phyloP scores from a whole-genome alignment of 2,329 filamentous ascomycete species.

The Dactylellina parvicollis region DNA sequence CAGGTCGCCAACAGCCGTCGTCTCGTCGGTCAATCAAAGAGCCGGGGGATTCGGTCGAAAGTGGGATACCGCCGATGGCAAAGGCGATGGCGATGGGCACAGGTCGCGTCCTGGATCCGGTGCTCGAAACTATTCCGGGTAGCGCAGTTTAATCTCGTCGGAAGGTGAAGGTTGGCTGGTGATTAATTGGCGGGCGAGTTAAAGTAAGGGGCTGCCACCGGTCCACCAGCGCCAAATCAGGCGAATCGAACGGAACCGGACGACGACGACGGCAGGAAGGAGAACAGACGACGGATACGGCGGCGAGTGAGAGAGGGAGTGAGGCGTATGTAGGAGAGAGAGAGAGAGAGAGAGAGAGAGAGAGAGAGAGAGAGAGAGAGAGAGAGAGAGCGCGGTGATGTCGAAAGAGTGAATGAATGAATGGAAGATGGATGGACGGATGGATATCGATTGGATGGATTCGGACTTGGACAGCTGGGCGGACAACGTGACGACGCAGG shows the following conservation, averaged over 20 bases:
- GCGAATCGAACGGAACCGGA: conserved; percentile 28
- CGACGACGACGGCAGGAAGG: background rate
- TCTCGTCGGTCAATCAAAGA: background rate
- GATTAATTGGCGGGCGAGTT: conserved; percentile 31
- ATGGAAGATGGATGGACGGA: too few relatives aligned
- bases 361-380: background rate
- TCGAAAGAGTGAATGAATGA: too few relatives aligned
- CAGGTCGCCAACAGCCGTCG: conserved; percentile 1
- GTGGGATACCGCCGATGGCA: background rate
- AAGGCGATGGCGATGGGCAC: too few relatives aligned
- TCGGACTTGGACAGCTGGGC: too few relatives aligned
- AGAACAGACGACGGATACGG: background rate
- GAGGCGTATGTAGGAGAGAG: background rate
- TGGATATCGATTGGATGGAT: too few relatives aligned
- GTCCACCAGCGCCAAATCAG: conserved; percentile 49
- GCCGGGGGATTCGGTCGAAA: background rate
- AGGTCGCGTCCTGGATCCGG: background rate
- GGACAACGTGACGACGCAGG: too few relatives aligned
- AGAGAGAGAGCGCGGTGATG: background rate
- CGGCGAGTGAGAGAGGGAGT: background rate
- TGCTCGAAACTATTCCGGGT: background rate
- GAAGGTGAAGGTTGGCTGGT: background rate
- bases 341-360: background rate
- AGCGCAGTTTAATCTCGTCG: background rate
- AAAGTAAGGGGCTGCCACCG: conserved; percentile 53